Conservation (phyloP, 23 red algal species). For the Cyanidium caldarium region DNA sequence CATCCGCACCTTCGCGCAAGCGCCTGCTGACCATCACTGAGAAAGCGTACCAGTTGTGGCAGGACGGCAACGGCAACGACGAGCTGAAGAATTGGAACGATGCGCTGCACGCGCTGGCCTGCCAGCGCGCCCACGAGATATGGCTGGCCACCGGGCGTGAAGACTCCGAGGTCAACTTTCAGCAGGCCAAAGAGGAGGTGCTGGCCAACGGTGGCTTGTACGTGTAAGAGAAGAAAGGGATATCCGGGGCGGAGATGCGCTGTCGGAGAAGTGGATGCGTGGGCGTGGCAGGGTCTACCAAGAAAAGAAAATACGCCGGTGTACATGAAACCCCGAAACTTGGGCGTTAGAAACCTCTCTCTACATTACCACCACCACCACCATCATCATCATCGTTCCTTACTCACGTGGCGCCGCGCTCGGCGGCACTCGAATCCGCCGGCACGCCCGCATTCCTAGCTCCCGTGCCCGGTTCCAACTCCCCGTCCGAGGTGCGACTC, state of each 20-base stretch:
- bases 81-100: neutral
- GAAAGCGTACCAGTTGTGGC: conserved; percentile 2
- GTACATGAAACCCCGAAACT: too few relatives aligned
- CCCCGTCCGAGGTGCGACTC: too few relatives aligned
- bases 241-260: neutral
- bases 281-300: neutral
- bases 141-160: neutral
- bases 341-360: too few relatives aligned
- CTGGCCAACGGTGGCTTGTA: neutral
- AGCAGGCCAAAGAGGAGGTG: neutral
- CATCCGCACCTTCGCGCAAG: neutral
- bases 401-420: too few relatives aligned
- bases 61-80: neutral
- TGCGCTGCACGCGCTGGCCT: neutral
- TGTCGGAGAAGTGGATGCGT: neutral
- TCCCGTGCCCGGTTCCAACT: too few relatives aligned
- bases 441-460: too few relatives aligned
- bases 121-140: conserved; percentile 8
- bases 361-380: too few relatives aligned
- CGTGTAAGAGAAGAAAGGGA: neutral
- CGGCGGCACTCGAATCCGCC: too few relatives aligned
- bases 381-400: too few relatives aligned
- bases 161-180: conserved; percentile 6
- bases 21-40: neutral
- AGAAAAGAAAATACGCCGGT: too few relatives aligned